Evolutionary conservation across 768 basidiomycete species (phyloP).

Genomic region (Rhodotorula taiwanensis): DNA sequence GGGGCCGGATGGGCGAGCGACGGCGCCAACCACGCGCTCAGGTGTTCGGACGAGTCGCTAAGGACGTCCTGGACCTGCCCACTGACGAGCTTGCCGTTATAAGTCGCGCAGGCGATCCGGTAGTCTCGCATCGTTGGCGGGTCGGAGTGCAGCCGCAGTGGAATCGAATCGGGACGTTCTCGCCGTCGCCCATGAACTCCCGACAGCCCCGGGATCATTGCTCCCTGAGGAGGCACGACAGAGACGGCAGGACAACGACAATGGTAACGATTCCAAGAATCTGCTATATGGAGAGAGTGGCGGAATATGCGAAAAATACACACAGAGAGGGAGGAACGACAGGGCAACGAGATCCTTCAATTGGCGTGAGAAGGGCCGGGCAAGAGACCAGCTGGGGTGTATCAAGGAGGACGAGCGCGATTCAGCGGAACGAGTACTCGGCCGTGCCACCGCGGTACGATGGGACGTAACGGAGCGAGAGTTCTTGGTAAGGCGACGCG

Average conservation of each 20-base stretch:
- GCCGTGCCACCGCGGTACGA: slow-evolving; percentile 89
- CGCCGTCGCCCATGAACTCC: too few relatives aligned
- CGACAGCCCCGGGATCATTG: too few relatives aligned
- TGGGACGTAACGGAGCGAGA: slow-evolving; percentile 45
- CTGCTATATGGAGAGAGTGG: too few relatives aligned
- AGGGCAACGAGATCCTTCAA: too few relatives aligned
- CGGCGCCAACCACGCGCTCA: slow-evolving; percentile 86
- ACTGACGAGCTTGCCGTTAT: slow-evolving; percentile 26
- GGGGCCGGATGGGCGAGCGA: slow-evolving; percentile 59
- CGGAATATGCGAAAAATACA: too few relatives aligned
- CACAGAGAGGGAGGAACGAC: too few relatives aligned
- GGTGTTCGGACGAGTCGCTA: slow-evolving; percentile 65
- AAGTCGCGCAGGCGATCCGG: slow-evolving; percentile 22
- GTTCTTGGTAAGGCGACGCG: slow-evolving; percentile 25
- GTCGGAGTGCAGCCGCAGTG: not conserved
- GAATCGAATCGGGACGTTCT: not conserved
- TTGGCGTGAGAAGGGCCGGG: too few relatives aligned
- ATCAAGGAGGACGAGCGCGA: slow-evolving; percentile 52
- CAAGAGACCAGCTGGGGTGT: too few relatives aligned
- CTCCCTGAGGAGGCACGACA: too few relatives aligned
- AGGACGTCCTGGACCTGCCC: not conserved
- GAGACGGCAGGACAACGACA: too few relatives aligned
- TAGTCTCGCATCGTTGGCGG: not conserved
- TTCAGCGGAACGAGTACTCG: slow-evolving; percentile 26
- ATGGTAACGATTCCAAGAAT: too few relatives aligned